These are phyloP conservation scores for Chaetomiaceae sp. DNA, from an alignment of 2,329 filamentous ascomycete genomes.

Conservation along the genomic window DNA sequence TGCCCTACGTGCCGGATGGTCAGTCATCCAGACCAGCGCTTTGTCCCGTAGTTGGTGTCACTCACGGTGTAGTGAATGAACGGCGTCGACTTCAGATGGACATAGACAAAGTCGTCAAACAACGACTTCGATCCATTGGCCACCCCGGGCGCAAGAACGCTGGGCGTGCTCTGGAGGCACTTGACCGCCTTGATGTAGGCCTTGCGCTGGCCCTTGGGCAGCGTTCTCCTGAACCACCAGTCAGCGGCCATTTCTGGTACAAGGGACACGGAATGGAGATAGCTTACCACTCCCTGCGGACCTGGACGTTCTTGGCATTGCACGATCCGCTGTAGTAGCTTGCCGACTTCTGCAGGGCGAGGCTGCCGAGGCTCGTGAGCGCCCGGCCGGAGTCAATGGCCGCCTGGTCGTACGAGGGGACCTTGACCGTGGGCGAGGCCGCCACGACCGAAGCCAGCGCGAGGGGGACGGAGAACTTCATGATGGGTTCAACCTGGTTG, in stretches of 20 bases:
- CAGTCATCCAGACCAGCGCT: neutral
- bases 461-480: constrained; percentile 5
- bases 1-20: constrained; percentile 18
- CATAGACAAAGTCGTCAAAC: constrained; percentile 22
- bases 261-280: neutral
- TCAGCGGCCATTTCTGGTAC: too few relatives aligned
- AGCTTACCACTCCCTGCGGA: constrained; percentile 20
- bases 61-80: constrained; percentile 19
- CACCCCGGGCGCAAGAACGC: constrained; percentile 5
- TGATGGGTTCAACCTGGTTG: too few relatives aligned
- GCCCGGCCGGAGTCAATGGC: constrained; percentile 18
- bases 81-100: constrained; percentile 18
- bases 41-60: neutral
- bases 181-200: constrained; percentile 20
- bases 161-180: constrained; percentile 16
- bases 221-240: constrained; percentile 11
- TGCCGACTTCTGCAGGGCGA: constrained; percentile 13
- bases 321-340: constrained; percentile 10
- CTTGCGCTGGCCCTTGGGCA: constrained; percentile 16
- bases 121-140: constrained; percentile 12
- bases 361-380: constrained; percentile 14
- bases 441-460: constrained; percentile 5
- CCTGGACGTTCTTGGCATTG: constrained; percentile 17
- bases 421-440: constrained; percentile 1
- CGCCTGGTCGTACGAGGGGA: constrained; percentile 11